These are phyloP conservation scores for Coemansia sp. DNA, from an alignment of 192 early-diverging fungal genomes.

Conservation along the genomic window DNA sequence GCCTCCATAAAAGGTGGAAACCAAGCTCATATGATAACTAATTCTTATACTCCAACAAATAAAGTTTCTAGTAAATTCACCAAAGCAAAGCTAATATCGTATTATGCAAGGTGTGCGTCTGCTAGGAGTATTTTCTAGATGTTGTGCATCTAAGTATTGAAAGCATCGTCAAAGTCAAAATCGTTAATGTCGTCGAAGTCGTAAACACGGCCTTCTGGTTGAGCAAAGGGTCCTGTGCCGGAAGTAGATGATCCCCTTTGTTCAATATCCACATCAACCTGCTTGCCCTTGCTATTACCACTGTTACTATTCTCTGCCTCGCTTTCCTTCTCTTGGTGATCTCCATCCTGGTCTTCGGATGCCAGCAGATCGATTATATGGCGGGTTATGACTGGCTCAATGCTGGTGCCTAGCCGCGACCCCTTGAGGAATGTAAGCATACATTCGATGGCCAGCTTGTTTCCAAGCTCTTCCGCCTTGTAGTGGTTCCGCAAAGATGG, in stretches of 20 bases:
- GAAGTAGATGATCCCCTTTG: neutral
- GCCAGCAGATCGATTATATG: conserved; percentile 30
- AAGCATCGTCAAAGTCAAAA: conserved; percentile 32
- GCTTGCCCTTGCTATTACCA: conserved; percentile 1
- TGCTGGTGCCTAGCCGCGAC: conserved; percentile 20
- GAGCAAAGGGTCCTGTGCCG: neutral
- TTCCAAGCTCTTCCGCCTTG: conserved; percentile 34
- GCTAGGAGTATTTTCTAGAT: neutral
- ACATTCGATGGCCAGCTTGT: conserved; percentile 41
- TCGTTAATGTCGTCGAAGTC: conserved; percentile 25
- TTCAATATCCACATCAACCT: neutral
- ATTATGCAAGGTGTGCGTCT: neutral
- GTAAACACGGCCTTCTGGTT: neutral
- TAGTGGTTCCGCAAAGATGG: conserved; percentile 23
- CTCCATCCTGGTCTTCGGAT: neutral
- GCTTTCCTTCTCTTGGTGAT: neutral
- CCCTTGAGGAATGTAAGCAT: conserved; percentile 33
- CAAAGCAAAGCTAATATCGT: neutral
- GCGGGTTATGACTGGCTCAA: conserved; percentile 39
- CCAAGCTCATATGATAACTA: too few species aligned
- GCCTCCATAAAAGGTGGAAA: too few species aligned
- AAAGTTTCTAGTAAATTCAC: neutral
- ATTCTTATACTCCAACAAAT: too few species aligned
- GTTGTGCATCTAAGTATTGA: neutral
- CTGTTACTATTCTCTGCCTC: neutral